A percentile compares a stretch with the other conserved stretches of the same genome.
These are phyloP conservation scores for Rhodotorula mucilaginosa DNA, from an alignment of 1,284 basidiomycete genomes.

Conservation along the genomic window DNA sequence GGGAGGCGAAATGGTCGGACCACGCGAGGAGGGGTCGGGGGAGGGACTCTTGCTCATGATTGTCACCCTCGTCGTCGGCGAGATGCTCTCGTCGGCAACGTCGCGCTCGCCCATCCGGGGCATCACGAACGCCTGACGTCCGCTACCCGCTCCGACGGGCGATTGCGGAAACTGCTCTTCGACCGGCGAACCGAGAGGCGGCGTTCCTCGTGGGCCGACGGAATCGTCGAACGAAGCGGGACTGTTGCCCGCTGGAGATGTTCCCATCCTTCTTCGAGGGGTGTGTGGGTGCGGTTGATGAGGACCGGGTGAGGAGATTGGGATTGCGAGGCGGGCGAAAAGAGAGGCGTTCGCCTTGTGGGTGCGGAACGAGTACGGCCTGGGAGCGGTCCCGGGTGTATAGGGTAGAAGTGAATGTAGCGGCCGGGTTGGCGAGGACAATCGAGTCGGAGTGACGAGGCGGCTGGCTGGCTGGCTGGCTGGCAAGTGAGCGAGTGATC, in stretches of 20 bases:
- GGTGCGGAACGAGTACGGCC: neutral
- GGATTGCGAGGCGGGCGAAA: neutral
- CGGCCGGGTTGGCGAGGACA: slow-evolving; percentile 25
- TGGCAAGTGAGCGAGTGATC: neutral
- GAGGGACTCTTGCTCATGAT: too few species aligned
- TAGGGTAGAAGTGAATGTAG: neutral
- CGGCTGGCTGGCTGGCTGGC: neutral
- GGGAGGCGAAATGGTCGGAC: neutral
- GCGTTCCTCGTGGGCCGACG: neutral
- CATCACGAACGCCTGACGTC: neutral
- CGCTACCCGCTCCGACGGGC: neutral
- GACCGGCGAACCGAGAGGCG: neutral
- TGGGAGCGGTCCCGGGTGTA: neutral
- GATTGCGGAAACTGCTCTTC: neutral
- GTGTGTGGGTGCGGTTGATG: too few species aligned
- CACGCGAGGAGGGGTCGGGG: neutral
- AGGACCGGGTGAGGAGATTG: neutral
- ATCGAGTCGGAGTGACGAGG: neutral
- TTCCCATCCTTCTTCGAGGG: too few species aligned
- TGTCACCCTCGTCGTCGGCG: neutral
- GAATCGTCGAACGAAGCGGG: neutral
- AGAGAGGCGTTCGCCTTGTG: neutral
- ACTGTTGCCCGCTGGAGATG: too few species aligned
- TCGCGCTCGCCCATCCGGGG: neutral
- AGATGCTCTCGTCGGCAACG: neutral